These are phyloP conservation scores for Amanita molliuscula DNA, from an alignment of 768 basidiomycete genomes.

Conservation along the genomic window DNA sequence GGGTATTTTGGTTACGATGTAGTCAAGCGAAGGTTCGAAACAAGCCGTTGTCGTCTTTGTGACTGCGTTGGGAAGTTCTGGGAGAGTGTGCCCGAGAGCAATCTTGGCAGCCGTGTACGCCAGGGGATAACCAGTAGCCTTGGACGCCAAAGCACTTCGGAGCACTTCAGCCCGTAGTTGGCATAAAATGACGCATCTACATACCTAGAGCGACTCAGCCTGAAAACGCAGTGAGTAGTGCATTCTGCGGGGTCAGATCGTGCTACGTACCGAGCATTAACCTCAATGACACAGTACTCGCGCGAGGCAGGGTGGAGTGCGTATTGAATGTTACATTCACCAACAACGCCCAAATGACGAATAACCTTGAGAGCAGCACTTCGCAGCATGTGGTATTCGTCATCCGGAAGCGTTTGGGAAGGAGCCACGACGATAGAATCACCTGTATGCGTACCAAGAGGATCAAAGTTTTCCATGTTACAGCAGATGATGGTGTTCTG, in stretches of 20 bases:
- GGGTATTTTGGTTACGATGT: slow-evolving; percentile 99
- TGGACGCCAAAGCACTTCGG: slow-evolving; percentile 85
- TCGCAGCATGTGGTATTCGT: slow-evolving; percentile 98
- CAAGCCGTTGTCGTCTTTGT: slow-evolving; percentile 99
- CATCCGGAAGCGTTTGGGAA: slow-evolving; percentile 94
- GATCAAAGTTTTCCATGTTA: slow-evolving; percentile 99
- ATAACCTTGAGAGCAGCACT: slow-evolving; percentile 95
- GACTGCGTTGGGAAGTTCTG: slow-evolving; percentile 96
- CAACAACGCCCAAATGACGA: slow-evolving; percentile 84
- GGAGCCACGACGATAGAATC: slow-evolving; percentile 99
- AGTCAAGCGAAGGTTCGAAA: slow-evolving; percentile 97
- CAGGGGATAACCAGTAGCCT: slow-evolving; percentile 97
- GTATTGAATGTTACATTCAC: slow-evolving; percentile 98
- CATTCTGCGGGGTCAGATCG: slow-evolving; percentile 1
- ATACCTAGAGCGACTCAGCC: slow-evolving; percentile 73
- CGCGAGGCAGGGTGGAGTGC: slow-evolving; percentile 86
- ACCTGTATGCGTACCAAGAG: slow-evolving; percentile 96
- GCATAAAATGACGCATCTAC: slow-evolving; percentile 7
- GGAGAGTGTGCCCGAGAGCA: slow-evolving; percentile 93
- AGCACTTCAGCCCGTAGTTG: slow-evolving; percentile 1
- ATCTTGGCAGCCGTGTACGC: slow-evolving; percentile 99
- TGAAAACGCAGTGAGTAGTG: slow-evolving; percentile 14
- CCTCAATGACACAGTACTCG: slow-evolving; percentile 98
- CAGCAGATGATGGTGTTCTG: slow-evolving; percentile 99
- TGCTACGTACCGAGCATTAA: slow-evolving; percentile 74